These are phyloP conservation scores for Aspergillus arachidicola DNA, from an alignment of 2,329 filamentous ascomycete genomes.

Conservation along the genomic window DNA sequence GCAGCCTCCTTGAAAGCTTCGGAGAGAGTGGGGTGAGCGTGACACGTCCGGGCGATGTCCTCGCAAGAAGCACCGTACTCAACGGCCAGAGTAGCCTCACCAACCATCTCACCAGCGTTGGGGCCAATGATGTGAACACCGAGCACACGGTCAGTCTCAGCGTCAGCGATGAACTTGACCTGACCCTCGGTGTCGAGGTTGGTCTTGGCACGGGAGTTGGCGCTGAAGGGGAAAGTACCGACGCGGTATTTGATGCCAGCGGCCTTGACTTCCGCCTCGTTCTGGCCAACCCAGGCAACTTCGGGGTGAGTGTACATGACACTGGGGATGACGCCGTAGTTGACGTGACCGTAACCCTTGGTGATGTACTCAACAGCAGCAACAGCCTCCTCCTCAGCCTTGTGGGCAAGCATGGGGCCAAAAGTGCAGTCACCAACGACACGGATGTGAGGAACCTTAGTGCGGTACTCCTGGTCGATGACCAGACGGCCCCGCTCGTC, in stretches of 20 bases:
- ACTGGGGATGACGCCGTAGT: conserved; percentile 95
- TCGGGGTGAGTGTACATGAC: conserved; percentile 99
- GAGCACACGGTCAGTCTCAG: conserved; percentile 92
- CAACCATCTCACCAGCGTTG: conserved; percentile 99
- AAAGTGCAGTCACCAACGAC: conserved; percentile 96
- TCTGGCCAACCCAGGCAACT: conserved; percentile 98
- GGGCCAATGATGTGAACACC: conserved; percentile 96
- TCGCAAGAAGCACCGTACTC: conserved; percentile 96
- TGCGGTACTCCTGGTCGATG: conserved; percentile 98
- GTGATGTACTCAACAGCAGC: conserved; percentile 95
- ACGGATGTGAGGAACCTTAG: conserved; percentile 94
- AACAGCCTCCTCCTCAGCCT: conserved; percentile 97
- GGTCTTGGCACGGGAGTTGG: conserved; percentile 98
- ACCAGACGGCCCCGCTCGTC: conserved; percentile 94
- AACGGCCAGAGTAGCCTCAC: conserved; percentile 89
- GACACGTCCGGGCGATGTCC: conserved; percentile 91
- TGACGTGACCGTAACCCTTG: conserved; percentile 97
- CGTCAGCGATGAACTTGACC: conserved; percentile 96
- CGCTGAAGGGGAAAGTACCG: conserved; percentile 94
- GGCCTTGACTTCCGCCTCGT: conserved; percentile 91
- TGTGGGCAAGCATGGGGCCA: conserved; percentile 98
- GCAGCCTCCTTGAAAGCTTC: conserved; percentile 99
- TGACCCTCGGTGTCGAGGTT: conserved; percentile 94
- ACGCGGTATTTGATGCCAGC: conserved; percentile 88
- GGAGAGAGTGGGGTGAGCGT: conserved; percentile 92